A percentile compares a stretch with the other conserved stretches of the same genome.
These are phyloP conservation scores for Baffinella frigidus DNA, from an alignment of 208 protist species.

Conservation along the genomic window DNA sequence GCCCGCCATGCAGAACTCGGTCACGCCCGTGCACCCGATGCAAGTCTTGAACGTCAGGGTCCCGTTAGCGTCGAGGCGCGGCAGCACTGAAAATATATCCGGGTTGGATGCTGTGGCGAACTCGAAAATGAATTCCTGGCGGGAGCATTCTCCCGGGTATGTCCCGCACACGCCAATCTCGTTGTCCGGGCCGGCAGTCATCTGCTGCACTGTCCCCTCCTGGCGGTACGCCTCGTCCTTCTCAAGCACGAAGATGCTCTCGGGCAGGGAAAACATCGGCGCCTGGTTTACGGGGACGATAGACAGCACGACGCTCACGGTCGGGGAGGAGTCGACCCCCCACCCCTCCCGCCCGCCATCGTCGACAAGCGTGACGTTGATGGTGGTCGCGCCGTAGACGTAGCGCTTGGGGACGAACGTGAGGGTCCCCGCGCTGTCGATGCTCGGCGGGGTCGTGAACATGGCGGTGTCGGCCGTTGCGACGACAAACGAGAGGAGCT, in stretches of 20 bases:
- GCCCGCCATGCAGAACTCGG: background rate
- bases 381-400: background rate
- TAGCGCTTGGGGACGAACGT: background rate
- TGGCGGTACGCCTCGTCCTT: background rate
- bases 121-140: background rate
- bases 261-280: background rate
- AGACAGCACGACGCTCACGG: background rate
- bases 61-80: background rate
- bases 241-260: background rate
- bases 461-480: background rate
- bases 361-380: background rate
- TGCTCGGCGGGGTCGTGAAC: background rate
- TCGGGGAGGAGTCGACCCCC: background rate
- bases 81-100: constrained; percentile 1
- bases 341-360: background rate
- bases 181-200: constrained; percentile 7
- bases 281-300: background rate
- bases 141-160: background rate
- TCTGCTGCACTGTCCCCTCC: background rate
- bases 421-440: background rate
- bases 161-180: background rate
- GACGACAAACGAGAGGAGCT: background rate
- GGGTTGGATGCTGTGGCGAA: background rate
- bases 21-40: background rate
- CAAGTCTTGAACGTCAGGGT: constrained; percentile 5